phyloP scores from a whole-genome alignment of 2,329 filamentous ascomycete genomes.

The Metarhizium humberi region DNA sequence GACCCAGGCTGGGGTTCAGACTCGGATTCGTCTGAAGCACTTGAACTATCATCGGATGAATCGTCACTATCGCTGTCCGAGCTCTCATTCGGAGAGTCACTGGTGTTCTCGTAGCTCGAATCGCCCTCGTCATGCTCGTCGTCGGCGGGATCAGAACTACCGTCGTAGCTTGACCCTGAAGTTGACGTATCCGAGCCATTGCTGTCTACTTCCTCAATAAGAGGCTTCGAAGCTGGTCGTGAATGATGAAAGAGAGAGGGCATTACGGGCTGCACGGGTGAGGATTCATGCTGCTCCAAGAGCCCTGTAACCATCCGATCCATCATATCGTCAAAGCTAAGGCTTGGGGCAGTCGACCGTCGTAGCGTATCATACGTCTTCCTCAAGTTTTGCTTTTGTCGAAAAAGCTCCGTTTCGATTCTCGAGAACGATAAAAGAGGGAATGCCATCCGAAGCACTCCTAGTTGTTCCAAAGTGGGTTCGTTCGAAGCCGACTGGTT shows the following conservation, averaged over 20 bases:
- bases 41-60: slow-evolving; percentile 12
- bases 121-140: neutral
- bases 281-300: slow-evolving; percentile 2
- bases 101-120: neutral
- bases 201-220: slow-evolving; percentile 17
- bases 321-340: slow-evolving; percentile 24
- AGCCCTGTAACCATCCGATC: slow-evolving; percentile 16
- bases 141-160: slow-evolving; percentile 3
- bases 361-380: slow-evolving; percentile 28
- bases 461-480: slow-evolving; percentile 20
- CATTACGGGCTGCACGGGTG: neutral
- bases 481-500: slow-evolving; percentile 9
- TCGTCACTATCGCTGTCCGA: slow-evolving; percentile 6
- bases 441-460: slow-evolving; percentile 32
- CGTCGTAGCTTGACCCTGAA: slow-evolving; percentile 4
- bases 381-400: slow-evolving; percentile 24
- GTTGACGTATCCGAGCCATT: neutral
- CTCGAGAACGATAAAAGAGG: slow-evolving; percentile 26
- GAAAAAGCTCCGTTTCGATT: slow-evolving; percentile 26
- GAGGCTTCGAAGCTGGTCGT: slow-evolving; percentile 11
- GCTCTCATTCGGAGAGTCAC: neutral
- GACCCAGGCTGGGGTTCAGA: slow-evolving; percentile 7
- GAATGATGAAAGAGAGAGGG: neutral
- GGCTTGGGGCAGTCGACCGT: slow-evolving; percentile 20
- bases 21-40: slow-evolving; percentile 11